phyloP scores from a whole-genome alignment of 2,329 filamentous ascomycete species.

The Alternaria ventricosa region DNA sequence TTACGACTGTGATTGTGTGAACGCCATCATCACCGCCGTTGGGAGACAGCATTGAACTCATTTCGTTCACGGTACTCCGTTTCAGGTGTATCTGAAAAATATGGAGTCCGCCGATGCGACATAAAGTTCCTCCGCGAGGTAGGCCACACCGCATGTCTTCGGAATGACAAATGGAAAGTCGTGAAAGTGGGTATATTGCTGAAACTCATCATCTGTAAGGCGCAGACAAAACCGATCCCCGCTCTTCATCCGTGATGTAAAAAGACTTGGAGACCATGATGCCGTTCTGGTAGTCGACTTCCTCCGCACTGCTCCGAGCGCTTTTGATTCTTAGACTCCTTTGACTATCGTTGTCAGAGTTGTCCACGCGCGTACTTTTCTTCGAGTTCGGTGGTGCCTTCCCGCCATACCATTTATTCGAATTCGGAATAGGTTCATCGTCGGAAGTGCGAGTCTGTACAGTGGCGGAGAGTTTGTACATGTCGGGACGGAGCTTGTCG shows the following conservation, averaged over 20 bases:
- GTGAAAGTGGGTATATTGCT: not conserved
- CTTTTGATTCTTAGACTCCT: conserved; percentile 30
- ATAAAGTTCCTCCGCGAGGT: not conserved
- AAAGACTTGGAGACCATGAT: conserved; percentile 44
- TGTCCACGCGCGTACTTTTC: conserved; percentile 15
- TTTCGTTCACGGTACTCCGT: not conserved
- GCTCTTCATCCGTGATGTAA: conserved; percentile 38
- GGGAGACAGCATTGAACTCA: not conserved
- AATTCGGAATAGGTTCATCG: conserved; percentile 5
- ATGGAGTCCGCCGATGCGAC: not conserved
- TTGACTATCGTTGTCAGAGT: conserved; percentile 31
- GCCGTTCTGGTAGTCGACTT: conserved; percentile 22
- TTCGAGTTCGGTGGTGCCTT: conserved; percentile 15
- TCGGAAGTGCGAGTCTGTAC: conserved; percentile 25
- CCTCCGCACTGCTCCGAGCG: conserved; percentile 25
- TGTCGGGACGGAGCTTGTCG: conserved; percentile 26
- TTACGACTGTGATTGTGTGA: not conserved
- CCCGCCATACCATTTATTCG: conserved; percentile 11
- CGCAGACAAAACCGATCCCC: conserved; percentile 12
- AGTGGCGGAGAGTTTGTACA: conserved; percentile 28
- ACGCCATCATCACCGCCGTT: not conserved
- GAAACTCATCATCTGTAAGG: conserved; percentile 2
- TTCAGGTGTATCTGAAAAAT: not conserved
- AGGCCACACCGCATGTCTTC: not conserved
- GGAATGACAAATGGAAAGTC: not conserved